A percentile compares a stretch with the other conserved stretches of the same genome.
These are phyloP conservation scores for Phytopythium aichiense DNA, from an alignment of 352 stramenopile genomes.

Conservation along the genomic window DNA sequence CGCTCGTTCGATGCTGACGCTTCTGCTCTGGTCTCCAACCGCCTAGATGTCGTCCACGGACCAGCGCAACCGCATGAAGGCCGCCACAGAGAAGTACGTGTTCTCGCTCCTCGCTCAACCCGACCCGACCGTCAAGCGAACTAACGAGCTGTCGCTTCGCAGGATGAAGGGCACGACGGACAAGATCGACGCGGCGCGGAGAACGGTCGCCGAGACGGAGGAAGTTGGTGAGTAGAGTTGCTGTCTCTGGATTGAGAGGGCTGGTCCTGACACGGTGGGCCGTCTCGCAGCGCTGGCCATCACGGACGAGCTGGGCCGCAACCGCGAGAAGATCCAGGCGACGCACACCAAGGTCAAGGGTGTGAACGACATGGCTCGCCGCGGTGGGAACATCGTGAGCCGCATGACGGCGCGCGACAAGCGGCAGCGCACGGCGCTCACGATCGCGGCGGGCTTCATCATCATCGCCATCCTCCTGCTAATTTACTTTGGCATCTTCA, in stretches of 20 bases:
- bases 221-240: slow-evolving; percentile 61
- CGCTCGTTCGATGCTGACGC: not conserved
- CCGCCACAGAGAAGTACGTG: slow-evolving; percentile 71
- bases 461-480: slow-evolving; percentile 78
- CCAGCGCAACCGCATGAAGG: slow-evolving; percentile 73
- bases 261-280: not conserved
- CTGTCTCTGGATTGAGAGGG: not conserved
- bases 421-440: slow-evolving; percentile 67
- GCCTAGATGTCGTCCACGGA: slow-evolving; percentile 54
- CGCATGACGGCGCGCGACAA: slow-evolving; percentile 85
- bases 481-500: slow-evolving; percentile 90
- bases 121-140: not conserved
- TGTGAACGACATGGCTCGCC: slow-evolving; percentile 82
- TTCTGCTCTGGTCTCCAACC: not conserved
- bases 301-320: slow-evolving; percentile 75
- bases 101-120: not conserved
- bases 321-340: slow-evolving; percentile 83
- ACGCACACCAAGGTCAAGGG: slow-evolving; percentile 81
- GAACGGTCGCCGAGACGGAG: slow-evolving; percentile 82
- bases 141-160: not conserved
- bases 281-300: slow-evolving; percentile 55
- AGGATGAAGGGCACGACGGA: slow-evolving; percentile 85
- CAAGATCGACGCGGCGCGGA: slow-evolving; percentile 69
- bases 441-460: slow-evolving; percentile 74
- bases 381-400: slow-evolving; percentile 76